Evolutionary conservation across 176 grass and related monocot species (phyloP).

Genomic region (Zoysia pacifica): DNA sequence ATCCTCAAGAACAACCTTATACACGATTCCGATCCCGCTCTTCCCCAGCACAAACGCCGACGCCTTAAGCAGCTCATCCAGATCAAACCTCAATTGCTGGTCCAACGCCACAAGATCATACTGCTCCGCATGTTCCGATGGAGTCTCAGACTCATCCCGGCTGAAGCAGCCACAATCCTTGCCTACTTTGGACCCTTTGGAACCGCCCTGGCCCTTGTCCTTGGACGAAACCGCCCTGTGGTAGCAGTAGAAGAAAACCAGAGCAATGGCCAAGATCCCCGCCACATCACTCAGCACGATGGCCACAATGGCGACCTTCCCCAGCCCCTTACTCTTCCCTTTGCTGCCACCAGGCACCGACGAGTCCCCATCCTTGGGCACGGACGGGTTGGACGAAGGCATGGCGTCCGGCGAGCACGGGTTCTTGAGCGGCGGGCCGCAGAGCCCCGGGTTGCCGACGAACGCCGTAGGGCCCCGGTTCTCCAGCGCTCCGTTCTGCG

Average conservation of each 20-base stretch:
- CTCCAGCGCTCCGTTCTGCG: conserved; percentile 69
- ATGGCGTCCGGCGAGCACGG: conserved; percentile 49
- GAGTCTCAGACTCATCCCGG: conserved; percentile 48
- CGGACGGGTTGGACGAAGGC: conserved; percentile 48
- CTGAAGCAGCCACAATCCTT: conserved; percentile 75
- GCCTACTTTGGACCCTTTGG: conserved; percentile 35
- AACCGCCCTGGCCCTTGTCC: conserved; percentile 38
- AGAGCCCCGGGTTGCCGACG: conserved; percentile 72
- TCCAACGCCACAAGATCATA: conserved; percentile 70
- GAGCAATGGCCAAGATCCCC: conserved; percentile 68
- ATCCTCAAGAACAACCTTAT: conserved; percentile 80
- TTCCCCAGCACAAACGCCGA: conserved; percentile 90
- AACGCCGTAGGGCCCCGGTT: conserved; percentile 81
- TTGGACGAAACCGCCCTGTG: conserved; percentile 50
- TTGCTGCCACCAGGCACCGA: conserved; percentile 1
- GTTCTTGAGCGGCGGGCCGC: conserved; percentile 78
- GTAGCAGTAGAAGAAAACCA: conserved; percentile 82
- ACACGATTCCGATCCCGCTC: conserved; percentile 88
- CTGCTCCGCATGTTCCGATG: conserved; percentile 62
- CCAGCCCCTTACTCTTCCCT: conserved; percentile 54
- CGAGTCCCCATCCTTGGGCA: conserved; percentile 47
- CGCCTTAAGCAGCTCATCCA: conserved; percentile 82
- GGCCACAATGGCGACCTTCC: conserved; percentile 58
- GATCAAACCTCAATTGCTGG: conserved; percentile 61
- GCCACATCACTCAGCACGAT: conserved; percentile 73